Evolutionary conservation across 345 rosid species (phyloP).

Genomic region (Eucalyptus polybractea): DNA sequence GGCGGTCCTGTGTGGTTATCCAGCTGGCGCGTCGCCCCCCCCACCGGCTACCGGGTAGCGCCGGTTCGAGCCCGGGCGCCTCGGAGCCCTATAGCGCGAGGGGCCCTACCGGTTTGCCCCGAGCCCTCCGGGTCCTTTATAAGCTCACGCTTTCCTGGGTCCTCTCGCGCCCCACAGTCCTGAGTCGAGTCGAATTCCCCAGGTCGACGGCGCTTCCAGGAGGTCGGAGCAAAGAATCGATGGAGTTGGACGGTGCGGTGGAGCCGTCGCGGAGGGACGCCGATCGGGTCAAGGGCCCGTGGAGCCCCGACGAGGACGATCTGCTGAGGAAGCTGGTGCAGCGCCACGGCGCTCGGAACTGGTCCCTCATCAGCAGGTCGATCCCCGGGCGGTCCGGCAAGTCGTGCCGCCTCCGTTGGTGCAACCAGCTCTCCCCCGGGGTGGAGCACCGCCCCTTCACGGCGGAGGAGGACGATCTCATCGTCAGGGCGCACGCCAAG

Average conservation of each 20-base stretch:
- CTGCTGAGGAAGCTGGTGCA: constrained; percentile 23
- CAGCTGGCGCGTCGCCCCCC: neutral
- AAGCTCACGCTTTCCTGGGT: neutral
- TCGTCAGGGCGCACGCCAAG: constrained; percentile 29
- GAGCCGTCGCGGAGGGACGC: neutral
- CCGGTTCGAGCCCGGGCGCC: neutral
- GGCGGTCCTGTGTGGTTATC: constrained; percentile 8
- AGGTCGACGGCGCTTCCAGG: neutral
- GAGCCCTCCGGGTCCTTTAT: neutral
- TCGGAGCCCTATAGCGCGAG: neutral
- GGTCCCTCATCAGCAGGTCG: constrained; percentile 38
- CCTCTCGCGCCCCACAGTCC: neutral
- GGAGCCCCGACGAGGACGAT: constrained; percentile 55
- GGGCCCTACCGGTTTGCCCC: neutral
- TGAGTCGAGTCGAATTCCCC: neutral
- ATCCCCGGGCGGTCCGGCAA: constrained; percentile 56
- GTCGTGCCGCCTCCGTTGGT: constrained; percentile 62
- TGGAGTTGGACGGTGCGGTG: neutral
- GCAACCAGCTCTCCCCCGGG: constrained; percentile 53
- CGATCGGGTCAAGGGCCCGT: constrained; percentile 41
- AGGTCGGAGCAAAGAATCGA: neutral
- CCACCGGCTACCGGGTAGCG: constrained; percentile 8
- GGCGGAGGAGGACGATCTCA: constrained; percentile 39
- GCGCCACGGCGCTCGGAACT: constrained; percentile 38
- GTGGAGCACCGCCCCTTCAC: constrained; percentile 43